A percentile compares a stretch with the other conserved stretches of the same genome.
phyloP scores from a whole-genome alignment of 2,329 filamentous ascomycete genomes.

The Colletotrichum siamense region DNA sequence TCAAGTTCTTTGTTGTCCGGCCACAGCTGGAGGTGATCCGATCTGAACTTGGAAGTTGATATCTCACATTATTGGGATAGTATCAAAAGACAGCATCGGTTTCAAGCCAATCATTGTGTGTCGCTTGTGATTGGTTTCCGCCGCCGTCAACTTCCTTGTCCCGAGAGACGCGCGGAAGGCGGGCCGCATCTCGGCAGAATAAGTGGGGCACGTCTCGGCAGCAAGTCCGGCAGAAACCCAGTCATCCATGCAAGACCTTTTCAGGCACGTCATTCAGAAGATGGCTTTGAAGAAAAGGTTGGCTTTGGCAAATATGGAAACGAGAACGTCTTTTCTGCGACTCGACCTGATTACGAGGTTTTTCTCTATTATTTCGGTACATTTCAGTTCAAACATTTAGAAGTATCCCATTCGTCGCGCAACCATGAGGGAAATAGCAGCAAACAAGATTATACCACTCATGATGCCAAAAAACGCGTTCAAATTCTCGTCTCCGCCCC shows the following conservation, averaged over 20 bases:
- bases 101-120: not conserved
- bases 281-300: fast-evolving
- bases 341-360: not conserved
- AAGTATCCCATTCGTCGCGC: conserved; percentile 4
- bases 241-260: not conserved
- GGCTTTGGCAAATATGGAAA: fast-evolving
- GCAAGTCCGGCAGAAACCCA: not conserved
- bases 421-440: conserved; percentile 44
- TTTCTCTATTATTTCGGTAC: not conserved
- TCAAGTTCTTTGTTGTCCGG: not conserved
- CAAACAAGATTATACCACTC: conserved; percentile 58
- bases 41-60: not conserved
- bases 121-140: not conserved
- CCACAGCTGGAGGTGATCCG: fast-evolving
- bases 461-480: conserved; percentile 57
- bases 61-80: fast-evolving
- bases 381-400: not conserved
- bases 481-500: conserved; percentile 56
- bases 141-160: not conserved
- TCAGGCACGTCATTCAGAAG: not conserved
- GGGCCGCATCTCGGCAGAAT: fast-evolving
- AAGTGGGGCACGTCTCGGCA: not conserved
- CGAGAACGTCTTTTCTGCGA: fast-evolving
- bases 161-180: not conserved
- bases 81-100: not conserved